A percentile compares a stretch with the other conserved stretches of the same genome.
Conservation (phyloP, 345 rosid genomes). For the Boechera retrofracta region DNA sequence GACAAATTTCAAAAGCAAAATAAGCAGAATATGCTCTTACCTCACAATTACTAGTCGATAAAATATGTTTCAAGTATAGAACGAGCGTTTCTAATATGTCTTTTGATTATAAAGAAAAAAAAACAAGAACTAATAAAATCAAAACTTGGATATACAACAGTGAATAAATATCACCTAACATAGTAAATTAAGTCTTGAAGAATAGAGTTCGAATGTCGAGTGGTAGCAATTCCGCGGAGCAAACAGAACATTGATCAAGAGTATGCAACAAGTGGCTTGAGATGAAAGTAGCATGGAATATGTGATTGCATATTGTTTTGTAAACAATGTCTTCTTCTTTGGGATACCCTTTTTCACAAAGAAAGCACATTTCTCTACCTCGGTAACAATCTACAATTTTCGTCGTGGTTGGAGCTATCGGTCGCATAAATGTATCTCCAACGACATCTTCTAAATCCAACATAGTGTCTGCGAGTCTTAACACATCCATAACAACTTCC, state of each 20-base stretch:
- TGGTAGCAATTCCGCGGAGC: not conserved
- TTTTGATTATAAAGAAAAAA: not conserved
- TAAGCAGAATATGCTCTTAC: not conserved
- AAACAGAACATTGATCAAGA: constrained; percentile 3
- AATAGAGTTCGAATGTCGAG: constrained; percentile 13
- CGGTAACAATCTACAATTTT: constrained; percentile 6
- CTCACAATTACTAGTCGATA: not conserved
- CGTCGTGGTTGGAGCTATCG: not conserved
- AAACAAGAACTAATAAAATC: not conserved
- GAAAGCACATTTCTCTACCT: not conserved
- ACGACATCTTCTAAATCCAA: not conserved
- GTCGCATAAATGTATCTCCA: not conserved
- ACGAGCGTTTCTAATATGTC: not conserved
- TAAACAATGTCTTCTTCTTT: not conserved
- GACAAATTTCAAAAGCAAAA: too few relatives aligned
- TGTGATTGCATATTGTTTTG: constrained; percentile 17
- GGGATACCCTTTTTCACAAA: constrained; percentile 19
- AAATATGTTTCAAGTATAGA: not conserved
- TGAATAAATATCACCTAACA: not conserved
- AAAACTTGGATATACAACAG: not conserved
- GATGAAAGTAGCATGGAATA: constrained; percentile 19
- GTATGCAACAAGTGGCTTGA: constrained; percentile 18
- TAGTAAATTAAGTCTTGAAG: not conserved
- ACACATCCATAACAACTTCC: constrained; percentile 2
- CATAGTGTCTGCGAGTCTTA: not conserved